Evolutionary conservation across 1,284 basidiomycete species (phyloP).

Genomic region (Trichosporon ovoides): DNA sequence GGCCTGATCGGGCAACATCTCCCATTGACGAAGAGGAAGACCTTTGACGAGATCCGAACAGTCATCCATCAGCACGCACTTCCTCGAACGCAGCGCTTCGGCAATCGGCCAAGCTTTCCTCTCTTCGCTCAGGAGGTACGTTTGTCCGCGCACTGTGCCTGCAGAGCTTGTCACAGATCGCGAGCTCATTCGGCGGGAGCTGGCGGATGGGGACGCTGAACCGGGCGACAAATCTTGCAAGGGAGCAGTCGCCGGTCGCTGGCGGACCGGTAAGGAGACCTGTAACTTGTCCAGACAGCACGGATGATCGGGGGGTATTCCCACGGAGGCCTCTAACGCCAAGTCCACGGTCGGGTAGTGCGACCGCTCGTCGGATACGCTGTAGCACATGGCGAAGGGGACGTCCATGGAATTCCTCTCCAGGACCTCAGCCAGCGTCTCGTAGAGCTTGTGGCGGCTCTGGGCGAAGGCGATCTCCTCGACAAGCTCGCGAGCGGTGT

Average conservation of each 20-base stretch:
- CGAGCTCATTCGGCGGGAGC: slow-evolving; percentile 1
- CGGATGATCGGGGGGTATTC: slow-evolving; percentile 21
- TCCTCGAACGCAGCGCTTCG: slow-evolving; percentile 24
- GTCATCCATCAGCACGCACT: slow-evolving; percentile 32
- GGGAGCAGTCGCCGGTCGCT: not conserved
- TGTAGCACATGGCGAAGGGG: slow-evolving; percentile 28
- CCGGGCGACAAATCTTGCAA: not conserved
- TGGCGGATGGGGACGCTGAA: not conserved
- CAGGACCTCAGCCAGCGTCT: slow-evolving; percentile 16
- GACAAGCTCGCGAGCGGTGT: slow-evolving; percentile 17
- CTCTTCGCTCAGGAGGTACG: not conserved
- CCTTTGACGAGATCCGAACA: slow-evolving; percentile 25
- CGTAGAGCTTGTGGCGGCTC: slow-evolving; percentile 13
- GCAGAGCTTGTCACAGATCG: not conserved
- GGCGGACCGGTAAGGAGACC: not conserved
- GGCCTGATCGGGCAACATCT: slow-evolving; percentile 31
- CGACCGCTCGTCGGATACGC: slow-evolving; percentile 8
- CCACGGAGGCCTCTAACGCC: slow-evolving; percentile 17
- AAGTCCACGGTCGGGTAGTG: slow-evolving; percentile 8
- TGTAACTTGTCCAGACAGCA: slow-evolving; percentile 12
- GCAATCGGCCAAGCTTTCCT: slow-evolving; percentile 24
- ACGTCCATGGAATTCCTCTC: slow-evolving; percentile 22
- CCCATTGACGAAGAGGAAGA: slow-evolving; percentile 36
- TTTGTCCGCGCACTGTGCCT: not conserved
- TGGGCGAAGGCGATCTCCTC: slow-evolving; percentile 18